Conservation (phyloP, 176 grass and related monocot species). For the Carex myosuroides region DNA sequence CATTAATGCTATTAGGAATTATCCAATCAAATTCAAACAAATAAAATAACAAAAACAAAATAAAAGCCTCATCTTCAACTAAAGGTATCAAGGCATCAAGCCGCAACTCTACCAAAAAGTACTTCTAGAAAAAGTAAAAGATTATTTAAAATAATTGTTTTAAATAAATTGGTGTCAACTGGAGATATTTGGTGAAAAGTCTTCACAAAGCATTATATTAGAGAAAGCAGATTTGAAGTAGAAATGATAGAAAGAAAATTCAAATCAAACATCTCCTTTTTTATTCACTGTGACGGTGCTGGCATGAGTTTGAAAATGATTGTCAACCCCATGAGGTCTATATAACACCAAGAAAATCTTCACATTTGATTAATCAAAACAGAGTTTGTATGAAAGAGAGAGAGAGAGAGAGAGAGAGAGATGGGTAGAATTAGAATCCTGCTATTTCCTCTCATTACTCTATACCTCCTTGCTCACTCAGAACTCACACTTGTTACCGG, state of each 20-base stretch:
- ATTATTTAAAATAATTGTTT: background rate
- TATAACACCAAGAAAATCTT: conserved; percentile 8
- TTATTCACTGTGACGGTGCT: background rate
- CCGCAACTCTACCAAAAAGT: too few species aligned
- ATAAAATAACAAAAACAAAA: too few species aligned
- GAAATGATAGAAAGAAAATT: background rate
- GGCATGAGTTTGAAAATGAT: background rate
- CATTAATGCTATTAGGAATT: too few species aligned
- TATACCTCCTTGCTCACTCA: background rate
- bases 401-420: background rate
- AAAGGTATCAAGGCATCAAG: too few species aligned
- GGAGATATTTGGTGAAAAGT: background rate
- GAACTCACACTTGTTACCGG: background rate
- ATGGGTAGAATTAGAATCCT: background rate
- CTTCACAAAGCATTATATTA: too few species aligned
- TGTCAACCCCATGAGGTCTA: conserved; percentile 4
- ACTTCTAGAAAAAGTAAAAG: background rate
- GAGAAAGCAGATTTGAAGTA: too few species aligned
- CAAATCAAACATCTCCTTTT: background rate
- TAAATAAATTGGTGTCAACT: background rate
- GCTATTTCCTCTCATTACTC: background rate
- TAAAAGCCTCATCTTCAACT: too few species aligned
- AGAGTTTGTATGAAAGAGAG: background rate
- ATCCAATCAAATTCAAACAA: too few species aligned
- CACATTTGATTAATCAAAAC: background rate